phyloP scores from a whole-genome alignment of 1,284 basidiomycete genomes.

The Sphagnurus paluster region DNA sequence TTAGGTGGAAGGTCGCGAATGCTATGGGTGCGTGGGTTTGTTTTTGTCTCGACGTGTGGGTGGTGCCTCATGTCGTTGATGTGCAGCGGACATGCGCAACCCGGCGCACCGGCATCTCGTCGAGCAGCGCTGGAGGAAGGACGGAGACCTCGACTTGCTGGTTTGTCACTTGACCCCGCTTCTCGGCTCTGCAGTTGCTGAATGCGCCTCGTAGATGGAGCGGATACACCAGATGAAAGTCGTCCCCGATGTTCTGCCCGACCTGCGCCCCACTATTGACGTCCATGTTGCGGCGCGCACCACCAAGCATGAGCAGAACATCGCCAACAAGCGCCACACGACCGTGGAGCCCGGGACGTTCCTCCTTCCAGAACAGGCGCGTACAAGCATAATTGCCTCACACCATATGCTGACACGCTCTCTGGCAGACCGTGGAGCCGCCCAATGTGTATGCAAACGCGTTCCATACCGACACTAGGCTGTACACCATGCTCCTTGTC shows the following conservation, averaged over 20 bases:
- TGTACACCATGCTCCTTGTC: conserved; percentile 89
- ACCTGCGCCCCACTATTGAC: conserved; percentile 73
- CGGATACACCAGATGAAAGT: conserved; percentile 88
- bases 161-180: conserved; percentile 44
- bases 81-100: conserved; percentile 59
- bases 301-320: conserved; percentile 25
- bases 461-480: conserved; percentile 76
- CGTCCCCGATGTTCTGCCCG: conserved; percentile 83
- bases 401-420: conserved; percentile 4
- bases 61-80: conserved; percentile 2
- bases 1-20: conserved; percentile 74
- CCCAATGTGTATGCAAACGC: conserved; percentile 72
- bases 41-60: background rate
- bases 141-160: conserved; percentile 82
- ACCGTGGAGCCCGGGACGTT: conserved; percentile 74
- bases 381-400: conserved; percentile 18
- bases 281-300: conserved; percentile 53
- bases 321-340: conserved; percentile 39
- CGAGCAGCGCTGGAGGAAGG: conserved; percentile 84
- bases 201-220: conserved; percentile 68
- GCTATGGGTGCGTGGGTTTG: conserved; percentile 61
- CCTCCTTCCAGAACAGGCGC: conserved; percentile 62
- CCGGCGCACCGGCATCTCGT: conserved; percentile 79
- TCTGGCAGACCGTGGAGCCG: conserved; percentile 54
- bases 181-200: background rate